Evolutionary conservation across 192 early-diverging fungal species (phyloP).

Genomic region (Powellomyces hirtus): DNA sequence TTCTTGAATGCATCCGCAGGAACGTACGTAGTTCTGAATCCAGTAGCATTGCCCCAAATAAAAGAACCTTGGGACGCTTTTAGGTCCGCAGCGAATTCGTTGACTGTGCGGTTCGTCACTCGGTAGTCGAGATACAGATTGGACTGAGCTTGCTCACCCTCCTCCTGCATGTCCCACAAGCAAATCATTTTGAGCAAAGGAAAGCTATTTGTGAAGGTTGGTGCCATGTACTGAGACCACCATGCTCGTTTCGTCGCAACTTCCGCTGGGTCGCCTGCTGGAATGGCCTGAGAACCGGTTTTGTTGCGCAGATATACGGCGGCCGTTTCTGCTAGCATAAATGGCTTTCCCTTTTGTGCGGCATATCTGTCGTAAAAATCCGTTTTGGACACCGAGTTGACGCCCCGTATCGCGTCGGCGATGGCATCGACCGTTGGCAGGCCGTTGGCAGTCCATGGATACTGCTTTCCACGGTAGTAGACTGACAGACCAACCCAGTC

Average conservation of each 20-base stretch:
- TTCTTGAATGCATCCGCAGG: neutral
- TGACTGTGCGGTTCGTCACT: neutral
- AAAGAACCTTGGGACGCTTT: neutral
- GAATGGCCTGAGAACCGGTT: neutral
- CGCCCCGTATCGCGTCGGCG: slow-evolving; percentile 7
- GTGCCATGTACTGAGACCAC: slow-evolving; percentile 35
- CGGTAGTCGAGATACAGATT: slow-evolving; percentile 14
- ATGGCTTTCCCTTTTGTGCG: slow-evolving; percentile 14
- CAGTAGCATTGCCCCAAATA: slow-evolving; percentile 7
- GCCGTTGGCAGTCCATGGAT: slow-evolving; percentile 12
- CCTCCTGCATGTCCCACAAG: slow-evolving; percentile 18
- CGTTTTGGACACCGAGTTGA: neutral
- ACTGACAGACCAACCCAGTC: slow-evolving; percentile 38
- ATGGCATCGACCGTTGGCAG: neutral
- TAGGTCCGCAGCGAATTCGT: neutral
- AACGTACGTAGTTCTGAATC: neutral
- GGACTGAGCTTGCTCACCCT: neutral
- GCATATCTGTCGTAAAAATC: slow-evolving; percentile 13
- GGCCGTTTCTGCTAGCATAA: slow-evolving; percentile 37
- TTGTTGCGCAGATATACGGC: slow-evolving; percentile 4
- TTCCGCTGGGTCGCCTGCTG: slow-evolving; percentile 13
- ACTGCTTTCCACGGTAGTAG: slow-evolving; percentile 11
- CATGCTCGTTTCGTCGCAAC: slow-evolving; percentile 34
- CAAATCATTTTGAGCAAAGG: slow-evolving; percentile 21
- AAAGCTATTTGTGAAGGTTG: slow-evolving; percentile 1